Conservation (phyloP, 148 eudicot species). For the Chenopodium album region DNA sequence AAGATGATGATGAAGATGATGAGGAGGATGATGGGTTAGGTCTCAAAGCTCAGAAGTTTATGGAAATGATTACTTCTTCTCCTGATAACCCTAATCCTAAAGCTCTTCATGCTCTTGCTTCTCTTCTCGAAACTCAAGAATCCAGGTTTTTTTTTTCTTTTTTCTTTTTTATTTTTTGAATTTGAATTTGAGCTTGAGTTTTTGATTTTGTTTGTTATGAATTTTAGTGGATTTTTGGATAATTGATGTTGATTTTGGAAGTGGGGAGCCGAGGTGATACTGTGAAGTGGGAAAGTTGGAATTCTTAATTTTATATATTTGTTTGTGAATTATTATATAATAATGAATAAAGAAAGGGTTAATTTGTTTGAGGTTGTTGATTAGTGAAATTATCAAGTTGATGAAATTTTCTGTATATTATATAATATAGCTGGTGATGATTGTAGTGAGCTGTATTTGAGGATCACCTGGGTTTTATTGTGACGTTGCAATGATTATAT, state of each 20-base stretch:
- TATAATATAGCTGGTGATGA: background rate
- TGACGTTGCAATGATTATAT: too few relatives aligned
- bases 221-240: background rate
- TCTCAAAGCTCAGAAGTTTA: constrained; percentile 53
- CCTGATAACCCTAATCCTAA: constrained; percentile 78
- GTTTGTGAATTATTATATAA: background rate
- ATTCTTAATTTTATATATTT: background rate
- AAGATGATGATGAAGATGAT: constrained; percentile 39
- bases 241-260: background rate
- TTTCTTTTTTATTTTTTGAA: background rate
- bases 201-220: background rate
- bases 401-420: too few relatives aligned
- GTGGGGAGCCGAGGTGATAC: background rate
- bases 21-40: constrained; percentile 58
- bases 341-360: background rate
- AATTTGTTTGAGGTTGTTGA: too few relatives aligned
- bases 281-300: background rate
- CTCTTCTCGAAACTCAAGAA: constrained; percentile 81
- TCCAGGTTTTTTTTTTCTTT: constrained; percentile 44
- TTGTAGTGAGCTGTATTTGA: background rate
- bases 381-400: background rate
- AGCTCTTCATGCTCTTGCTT: constrained; percentile 75
- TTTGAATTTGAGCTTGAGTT: background rate
- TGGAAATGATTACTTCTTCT: constrained; percentile 67
- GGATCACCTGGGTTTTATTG: too few relatives aligned